Percentiles rank a stretch among this genome's conserved stretches.
Conservation (phyloP, 106 monocot genomes). For the Dioscorea zingiberensis region DNA sequence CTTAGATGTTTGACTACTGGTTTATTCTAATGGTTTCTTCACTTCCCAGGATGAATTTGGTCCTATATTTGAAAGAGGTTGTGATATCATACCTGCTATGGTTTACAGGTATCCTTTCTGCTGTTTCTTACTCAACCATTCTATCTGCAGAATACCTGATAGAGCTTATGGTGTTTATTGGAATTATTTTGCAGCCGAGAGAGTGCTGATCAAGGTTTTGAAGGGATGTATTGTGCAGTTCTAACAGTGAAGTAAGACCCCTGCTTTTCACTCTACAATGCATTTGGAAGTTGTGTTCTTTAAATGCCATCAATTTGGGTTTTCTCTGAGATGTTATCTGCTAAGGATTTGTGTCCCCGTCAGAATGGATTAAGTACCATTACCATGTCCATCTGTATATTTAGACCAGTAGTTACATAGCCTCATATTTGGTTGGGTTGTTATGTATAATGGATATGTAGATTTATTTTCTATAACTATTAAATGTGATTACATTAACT, state of each 20-base stretch:
- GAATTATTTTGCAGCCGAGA: neutral
- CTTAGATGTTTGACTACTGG: no score
- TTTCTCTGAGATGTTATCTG: neutral
- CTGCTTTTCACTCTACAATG: no score
- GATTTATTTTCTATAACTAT: neutral
- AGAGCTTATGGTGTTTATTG: neutral
- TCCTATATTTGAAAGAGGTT: neutral
- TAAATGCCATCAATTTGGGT: neutral
- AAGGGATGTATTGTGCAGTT: neutral
- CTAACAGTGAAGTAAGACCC: neutral
- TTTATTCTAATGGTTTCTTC: neutral
- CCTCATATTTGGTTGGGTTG: neutral
- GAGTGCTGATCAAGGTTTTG: neutral
- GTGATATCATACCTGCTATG: neutral
- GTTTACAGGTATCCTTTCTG: neutral
- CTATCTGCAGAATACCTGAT: neutral
- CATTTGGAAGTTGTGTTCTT: neutral
- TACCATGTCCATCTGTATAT: neutral
- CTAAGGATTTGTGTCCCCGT: neutral
- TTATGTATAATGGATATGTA: neutral
- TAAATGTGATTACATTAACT: neutral
- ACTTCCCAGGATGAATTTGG: conserved; percentile 9
- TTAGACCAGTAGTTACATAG: neutral
- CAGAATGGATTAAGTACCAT: neutral
- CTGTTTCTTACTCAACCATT: neutral